phyloP scores from a whole-genome alignment of 2,329 filamentous ascomycete species.

The Fusarium agapanthi region DNA sequence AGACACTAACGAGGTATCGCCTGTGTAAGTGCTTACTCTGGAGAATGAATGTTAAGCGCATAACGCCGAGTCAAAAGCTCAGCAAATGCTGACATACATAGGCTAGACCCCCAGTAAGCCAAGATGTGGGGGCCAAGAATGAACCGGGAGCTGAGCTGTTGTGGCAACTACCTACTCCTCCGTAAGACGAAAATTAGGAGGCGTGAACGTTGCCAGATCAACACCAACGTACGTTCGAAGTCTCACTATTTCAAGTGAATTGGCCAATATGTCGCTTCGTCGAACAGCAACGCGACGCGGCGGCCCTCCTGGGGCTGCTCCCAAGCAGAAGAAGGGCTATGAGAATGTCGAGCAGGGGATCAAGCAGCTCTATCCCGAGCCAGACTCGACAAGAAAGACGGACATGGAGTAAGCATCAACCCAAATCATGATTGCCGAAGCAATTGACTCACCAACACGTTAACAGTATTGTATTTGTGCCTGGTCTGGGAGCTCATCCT shows the following conservation, averaged over 20 bases:
- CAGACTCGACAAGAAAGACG: conserved; percentile 40
- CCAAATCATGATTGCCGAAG: rapidly evolving
- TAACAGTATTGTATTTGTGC: conserved; percentile 52
- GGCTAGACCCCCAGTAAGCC: background rate
- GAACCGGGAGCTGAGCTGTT: background rate
- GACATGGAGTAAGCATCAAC: conserved; percentile 46
- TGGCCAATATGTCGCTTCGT: conserved; percentile 17
- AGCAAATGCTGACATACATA: background rate
- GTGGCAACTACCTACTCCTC: background rate
- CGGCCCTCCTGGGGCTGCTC: conserved; percentile 29
- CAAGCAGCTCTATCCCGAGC: conserved; percentile 48
- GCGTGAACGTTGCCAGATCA: background rate
- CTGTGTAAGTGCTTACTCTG: background rate
- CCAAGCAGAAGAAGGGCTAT: conserved; percentile 46
- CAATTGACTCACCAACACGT: background rate
- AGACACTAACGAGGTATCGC: background rate
- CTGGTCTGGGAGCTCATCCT: conserved; percentile 52
- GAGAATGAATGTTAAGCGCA: background rate
- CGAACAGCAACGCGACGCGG: conserved; percentile 33
- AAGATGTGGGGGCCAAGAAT: conserved; percentile 16
- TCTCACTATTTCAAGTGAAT: background rate
- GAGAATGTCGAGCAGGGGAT: conserved; percentile 51
- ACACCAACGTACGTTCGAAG: background rate
- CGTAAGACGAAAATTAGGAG: background rate
- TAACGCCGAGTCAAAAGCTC: background rate